Evolutionary conservation across 371 early-diverging fungal species (phyloP).

Genomic region (Mucor saturninus): DNA sequence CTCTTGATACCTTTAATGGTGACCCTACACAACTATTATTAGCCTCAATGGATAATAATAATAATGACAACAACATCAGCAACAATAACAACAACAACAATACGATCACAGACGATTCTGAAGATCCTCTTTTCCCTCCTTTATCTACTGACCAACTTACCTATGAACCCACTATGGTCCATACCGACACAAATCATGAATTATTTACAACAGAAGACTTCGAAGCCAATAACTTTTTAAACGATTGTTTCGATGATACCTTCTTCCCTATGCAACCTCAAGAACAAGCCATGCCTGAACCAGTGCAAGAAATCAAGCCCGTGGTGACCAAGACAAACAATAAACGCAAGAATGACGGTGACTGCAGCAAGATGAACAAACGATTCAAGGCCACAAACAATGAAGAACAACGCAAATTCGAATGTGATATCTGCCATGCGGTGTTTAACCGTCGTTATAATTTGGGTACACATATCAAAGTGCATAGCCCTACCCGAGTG

Average conservation of each 20-base stretch:
- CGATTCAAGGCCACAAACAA: slow-evolving; percentile 5
- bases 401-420: slow-evolving; percentile 39
- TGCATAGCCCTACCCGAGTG: slow-evolving; percentile 68
- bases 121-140: slow-evolving; percentile 45
- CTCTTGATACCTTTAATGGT: slow-evolving; percentile 14
- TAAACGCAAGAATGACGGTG: slow-evolving; percentile 18
- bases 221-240: slow-evolving; percentile 11
- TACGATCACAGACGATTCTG: slow-evolving; percentile 1
- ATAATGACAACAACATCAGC: too few species aligned
- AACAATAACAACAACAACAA: too few species aligned
- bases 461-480: slow-evolving; percentile 73
- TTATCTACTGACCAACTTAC: slow-evolving; percentile 27
- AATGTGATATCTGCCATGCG: slow-evolving; percentile 58
- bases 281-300: neutral
- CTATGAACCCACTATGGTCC: neutral
- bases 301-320: neutral
- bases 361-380: slow-evolving; percentile 10
- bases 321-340: neutral
- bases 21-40: slow-evolving; percentile 32
- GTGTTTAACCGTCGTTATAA: slow-evolving; percentile 76
- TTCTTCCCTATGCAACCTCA: neutral
- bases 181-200: neutral
- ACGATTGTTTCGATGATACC: slow-evolving; percentile 17
- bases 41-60: slow-evolving; percentile 14
- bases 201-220: neutral